Percentiles rank a stretch among this genome's conserved stretches.
These are phyloP conservation scores for Pharnaceum exiguum DNA, from an alignment of 148 eudicot genomes.

Conservation along the genomic window DNA sequence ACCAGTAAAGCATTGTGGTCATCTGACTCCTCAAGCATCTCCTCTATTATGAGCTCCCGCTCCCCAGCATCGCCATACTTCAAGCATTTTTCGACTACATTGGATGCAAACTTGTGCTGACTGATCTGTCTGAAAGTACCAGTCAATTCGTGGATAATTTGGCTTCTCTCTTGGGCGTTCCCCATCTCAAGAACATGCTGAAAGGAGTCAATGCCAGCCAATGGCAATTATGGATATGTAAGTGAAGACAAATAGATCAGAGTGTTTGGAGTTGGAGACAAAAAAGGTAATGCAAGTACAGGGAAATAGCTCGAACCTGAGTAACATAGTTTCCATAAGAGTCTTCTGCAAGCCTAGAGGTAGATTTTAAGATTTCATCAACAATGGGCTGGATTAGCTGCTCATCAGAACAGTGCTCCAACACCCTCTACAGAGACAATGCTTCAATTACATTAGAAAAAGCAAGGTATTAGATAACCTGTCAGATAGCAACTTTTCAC, in stretches of 20 bases:
- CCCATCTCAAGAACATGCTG: slow-evolving; percentile 88
- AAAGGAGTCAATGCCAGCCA: slow-evolving; percentile 7
- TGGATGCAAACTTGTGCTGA: slow-evolving; percentile 88
- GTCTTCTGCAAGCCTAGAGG: slow-evolving; percentile 66
- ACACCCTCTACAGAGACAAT: slow-evolving; percentile 45
- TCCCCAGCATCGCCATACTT: slow-evolving; percentile 47
- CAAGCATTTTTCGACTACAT: slow-evolving; percentile 85
- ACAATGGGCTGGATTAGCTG: slow-evolving; percentile 45
- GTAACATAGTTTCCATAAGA: slow-evolving; percentile 89
- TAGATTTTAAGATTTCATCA: slow-evolving; percentile 75
- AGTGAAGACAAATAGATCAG: not conserved
- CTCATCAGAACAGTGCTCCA: slow-evolving; percentile 77
- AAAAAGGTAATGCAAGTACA: not conserved
- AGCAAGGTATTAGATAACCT: not conserved
- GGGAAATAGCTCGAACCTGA: slow-evolving; percentile 38
- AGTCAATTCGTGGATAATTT: slow-evolving; percentile 52
- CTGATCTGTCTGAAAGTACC: slow-evolving; percentile 66
- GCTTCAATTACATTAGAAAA: not conserved
- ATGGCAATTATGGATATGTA: not conserved
- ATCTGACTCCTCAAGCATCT: slow-evolving; percentile 49
- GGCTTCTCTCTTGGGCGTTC: slow-evolving; percentile 69
- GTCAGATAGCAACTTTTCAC: not conserved
- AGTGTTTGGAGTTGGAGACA: not conserved
- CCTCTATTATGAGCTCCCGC: slow-evolving; percentile 52
- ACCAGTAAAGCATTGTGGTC: slow-evolving; percentile 60